Base-by-base conservation (phyloP, 495 filamentous ascomycete species). In the Bombardia bombarda region DNA sequence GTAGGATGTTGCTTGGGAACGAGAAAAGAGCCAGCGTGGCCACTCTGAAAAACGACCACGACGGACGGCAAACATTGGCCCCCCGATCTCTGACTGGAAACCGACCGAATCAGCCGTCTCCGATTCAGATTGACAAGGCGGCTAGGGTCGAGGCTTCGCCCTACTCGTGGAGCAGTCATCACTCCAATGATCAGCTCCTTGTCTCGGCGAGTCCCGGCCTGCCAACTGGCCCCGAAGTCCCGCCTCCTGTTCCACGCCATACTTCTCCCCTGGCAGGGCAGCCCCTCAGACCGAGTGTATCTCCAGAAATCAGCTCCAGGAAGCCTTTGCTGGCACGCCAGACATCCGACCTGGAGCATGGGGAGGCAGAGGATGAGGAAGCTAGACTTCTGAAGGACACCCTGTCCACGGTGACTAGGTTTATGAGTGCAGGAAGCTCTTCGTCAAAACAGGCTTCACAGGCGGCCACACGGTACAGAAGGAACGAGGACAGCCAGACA, bases 81-180 rank as follows among this genome's bases (percentile, higher is more conserved):
- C 55, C 57, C 33, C 55, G 63, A 19, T 54, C 62, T 14, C 46
- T 68, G 33, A 63, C 65, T 14, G 56, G 49, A 9, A 65, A 61
- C 25, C 62, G 67, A 32, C 44, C 52, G 4, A 68, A 61, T 40
- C 65, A 68, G 24, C 77, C 81, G 19, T 56, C 75, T 4, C 78
- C 80, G 2, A 70, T 82, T 40, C 70, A 74, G 36, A 70, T 78
- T 33, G 79, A 85, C 45, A 72, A 66, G 44, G 70, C 71, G 4
- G 62, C 67, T 8, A 65, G 68, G 26, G 62, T 78, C 32, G 76
- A 80, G 23, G 65, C 74, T 12, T 75, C 83, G 3, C 81, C 77
- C 25, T 75, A 78, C 46, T 86, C 83, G 4, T 84, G 78, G 80
- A 77, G 63, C 40, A 87, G 82, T 52, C 75, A 78, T 42, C 70